Evolutionary conservation across 768 basidiomycete genomes (phyloP).

Genomic region (Podaxis pistillaris): DNA sequence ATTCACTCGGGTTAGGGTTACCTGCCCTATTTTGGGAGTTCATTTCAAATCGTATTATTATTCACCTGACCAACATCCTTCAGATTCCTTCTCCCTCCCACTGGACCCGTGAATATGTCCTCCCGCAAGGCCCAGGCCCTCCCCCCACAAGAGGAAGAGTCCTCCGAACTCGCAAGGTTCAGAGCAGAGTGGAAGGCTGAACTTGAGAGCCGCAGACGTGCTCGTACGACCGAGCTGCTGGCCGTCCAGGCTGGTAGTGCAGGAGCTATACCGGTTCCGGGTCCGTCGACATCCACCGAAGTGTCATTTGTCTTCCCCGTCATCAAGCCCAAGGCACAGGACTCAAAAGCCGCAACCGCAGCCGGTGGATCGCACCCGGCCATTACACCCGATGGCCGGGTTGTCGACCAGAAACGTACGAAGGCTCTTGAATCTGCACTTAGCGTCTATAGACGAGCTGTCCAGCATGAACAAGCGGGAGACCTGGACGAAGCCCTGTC

Average conservation of each 20-base stretch:
- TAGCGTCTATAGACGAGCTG: constrained; percentile 65
- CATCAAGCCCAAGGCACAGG: neutral
- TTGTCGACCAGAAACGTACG: constrained; percentile 21
- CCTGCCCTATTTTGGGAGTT: neutral
- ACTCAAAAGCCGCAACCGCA: neutral
- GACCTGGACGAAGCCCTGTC: constrained; percentile 72
- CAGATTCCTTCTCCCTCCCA: neutral
- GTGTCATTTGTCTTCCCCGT: neutral
- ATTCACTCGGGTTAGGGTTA: constrained; percentile 19
- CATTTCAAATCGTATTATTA: neutral
- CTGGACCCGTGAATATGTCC: neutral
- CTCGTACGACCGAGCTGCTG: constrained; percentile 3
- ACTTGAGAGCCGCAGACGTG: constrained; percentile 41
- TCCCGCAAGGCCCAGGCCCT: neutral
- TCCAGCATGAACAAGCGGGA: constrained; percentile 71
- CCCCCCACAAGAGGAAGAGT: constrained; percentile 36
- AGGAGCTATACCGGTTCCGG: constrained; percentile 5
- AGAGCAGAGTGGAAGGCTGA: constrained; percentile 75
- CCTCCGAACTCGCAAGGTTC: constrained; percentile 65
- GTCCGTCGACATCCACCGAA: constrained; percentile 8
- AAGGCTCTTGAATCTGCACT: constrained; percentile 51
- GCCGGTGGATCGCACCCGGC: constrained; percentile 22
- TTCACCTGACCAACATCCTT: neutral
- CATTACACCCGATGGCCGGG: constrained; percentile 22
- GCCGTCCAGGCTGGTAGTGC: constrained; percentile 5